A percentile compares a stretch with the other conserved stretches of the same genome.
These are phyloP conservation scores for Parachaetomium inaequale DNA, from an alignment of 495 filamentous ascomycete genomes.

Conservation along the genomic window DNA sequence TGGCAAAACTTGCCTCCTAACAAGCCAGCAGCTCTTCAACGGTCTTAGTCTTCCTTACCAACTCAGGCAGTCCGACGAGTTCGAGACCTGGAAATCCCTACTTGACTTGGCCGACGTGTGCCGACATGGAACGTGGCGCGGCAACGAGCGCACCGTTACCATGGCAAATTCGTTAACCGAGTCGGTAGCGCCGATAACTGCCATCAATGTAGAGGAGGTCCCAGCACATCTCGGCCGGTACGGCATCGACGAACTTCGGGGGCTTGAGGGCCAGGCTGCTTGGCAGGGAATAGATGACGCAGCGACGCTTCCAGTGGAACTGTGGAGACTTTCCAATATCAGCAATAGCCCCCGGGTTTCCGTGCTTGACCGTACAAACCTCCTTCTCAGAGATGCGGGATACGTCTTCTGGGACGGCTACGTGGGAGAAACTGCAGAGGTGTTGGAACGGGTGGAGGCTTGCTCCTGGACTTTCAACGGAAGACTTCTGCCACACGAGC, in stretches of 20 bases:
- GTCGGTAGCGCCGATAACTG: neutral
- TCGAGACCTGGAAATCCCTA: neutral
- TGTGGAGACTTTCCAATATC: neutral
- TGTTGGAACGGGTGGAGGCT: neutral
- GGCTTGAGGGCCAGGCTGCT: neutral
- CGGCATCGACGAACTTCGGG: neutral
- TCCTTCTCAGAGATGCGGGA: neutral
- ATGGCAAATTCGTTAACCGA: neutral
- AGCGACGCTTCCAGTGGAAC: neutral
- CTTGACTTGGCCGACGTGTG: neutral
- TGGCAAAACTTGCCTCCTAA: neutral
- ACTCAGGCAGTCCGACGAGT: neutral
- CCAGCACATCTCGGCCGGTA: neutral
- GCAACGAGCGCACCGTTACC: neutral
- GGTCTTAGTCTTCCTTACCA: neutral
- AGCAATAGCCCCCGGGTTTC: neutral
- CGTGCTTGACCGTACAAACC: neutral
- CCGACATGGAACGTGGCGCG: neutral
- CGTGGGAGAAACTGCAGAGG: neutral
- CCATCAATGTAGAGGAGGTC: neutral
- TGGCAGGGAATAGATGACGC: neutral
- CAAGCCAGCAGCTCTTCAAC: neutral
- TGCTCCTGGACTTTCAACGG: neutral
- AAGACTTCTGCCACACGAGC: neutral
- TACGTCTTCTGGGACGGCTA: constrained; percentile 2